Evolutionary conservation across 495 filamentous ascomycete genomes (phyloP), one percentile per base, ranked within the genome.

Genomic region (Aspergillus kassunensis): DNA sequence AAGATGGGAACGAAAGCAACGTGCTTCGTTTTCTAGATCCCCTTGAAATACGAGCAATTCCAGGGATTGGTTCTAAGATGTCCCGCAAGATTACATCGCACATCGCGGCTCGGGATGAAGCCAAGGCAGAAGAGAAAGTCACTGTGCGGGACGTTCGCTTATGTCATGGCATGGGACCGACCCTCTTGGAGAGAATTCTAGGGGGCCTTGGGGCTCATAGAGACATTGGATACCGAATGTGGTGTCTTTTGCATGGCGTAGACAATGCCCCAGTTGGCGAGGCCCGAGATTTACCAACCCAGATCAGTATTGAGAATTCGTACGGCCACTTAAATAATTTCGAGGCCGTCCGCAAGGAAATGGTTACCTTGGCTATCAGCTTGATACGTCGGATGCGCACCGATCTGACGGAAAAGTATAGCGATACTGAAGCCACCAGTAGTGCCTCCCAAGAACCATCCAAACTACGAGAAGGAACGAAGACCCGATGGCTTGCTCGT

Each of bases 261-360:
- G 78, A 79, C 50, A 67, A 71, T 48, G 72, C 78, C 7, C 83
- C 87, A 35, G 90, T 97, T 15, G 76, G 79, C 16, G 77, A 83
- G 54, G 87, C 84, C 2, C 79, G 82, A 56, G 82, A 81, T 33
- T 66, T 95, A 12, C 92, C 92, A 0, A 83, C 82, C 11, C 91
- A 96, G 65, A 96, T 97, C 64, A 91, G 88, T 66, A 95, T 97
- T 53, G 92, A 97, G 62, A 90, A 97, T 64, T 89, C 88, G 5
- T 97, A 93, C 62, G 74, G 76, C 41, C 80, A 81, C 1, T 72
- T 96, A 1, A 78, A 84, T 55, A 80, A 74, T 0, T 54, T 85
- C 36, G 65, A 80, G 2, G 76, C 83, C 39, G 80, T 89, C 2
- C 71, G 69, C n/a, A 74, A 75, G 36, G 86, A 91, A 59, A 73